Base-by-base conservation (phyloP, 495 filamentous ascomycete genomes). In the Penicillium tannophilum region DNA sequence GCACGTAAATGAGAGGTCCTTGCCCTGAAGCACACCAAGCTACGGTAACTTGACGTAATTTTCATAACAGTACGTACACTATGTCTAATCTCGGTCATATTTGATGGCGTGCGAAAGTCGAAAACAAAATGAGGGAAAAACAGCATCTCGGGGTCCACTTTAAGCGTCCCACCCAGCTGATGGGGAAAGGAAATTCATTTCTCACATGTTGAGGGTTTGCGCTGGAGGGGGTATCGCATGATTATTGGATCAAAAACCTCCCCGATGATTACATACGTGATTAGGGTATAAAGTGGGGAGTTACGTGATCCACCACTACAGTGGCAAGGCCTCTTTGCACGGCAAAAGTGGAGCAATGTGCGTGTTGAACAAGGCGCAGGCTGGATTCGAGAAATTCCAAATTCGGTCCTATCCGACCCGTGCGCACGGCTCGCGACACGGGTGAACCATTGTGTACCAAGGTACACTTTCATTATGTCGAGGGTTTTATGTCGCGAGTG, bases 1-100 rank as follows among this genome's bases (percentile, higher is more conserved):
- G 54, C 63, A 66, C 64, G 65, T 54, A 68, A 65, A 65, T 75
- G 63, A 76, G 63, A 75, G 63, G 66, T 60, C 59, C 58, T 23
- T 28, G 30, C 31, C 17, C 3, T 17, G 14, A 41, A 41, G 39
- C 39, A 41, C 39, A 41, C 39, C 16, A n/a, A n/a, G 33, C 33
- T 36, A 51, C 45, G 20, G 17, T 45, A 20, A 45, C 42, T 45
- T 20, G 42, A 28, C 28, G 28, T 28, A 28, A 28, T 23, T 23
- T 23, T 23, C 28, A 28, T 28, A 23, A 28, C 28, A 4, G 28
- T 28, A 28, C 28, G 28, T 28, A 28, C 20, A 28, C 28, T 28
- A 28, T 28, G 28, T 28, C 20, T 20, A 7, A 20, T 23, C 42
- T 45, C 12, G 44, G 10, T 10, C 26, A 23, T 2, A n/a, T 1